phyloP scores from a whole-genome alignment of 2,329 filamentous ascomycete genomes.

The Orbilia ellipsospora region DNA sequence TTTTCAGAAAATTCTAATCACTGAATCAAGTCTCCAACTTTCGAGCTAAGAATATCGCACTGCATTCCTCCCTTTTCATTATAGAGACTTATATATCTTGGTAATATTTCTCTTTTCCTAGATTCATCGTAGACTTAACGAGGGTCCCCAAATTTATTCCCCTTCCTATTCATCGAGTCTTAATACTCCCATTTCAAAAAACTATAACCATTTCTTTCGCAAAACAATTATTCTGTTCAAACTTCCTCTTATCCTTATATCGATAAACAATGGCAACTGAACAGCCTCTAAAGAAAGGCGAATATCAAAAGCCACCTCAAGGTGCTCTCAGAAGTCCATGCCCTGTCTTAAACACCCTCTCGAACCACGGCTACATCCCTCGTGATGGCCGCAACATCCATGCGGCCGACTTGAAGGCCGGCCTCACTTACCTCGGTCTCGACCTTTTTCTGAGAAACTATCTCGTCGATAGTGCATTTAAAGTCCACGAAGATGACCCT shows the following conservation, averaged over 20 bases:
- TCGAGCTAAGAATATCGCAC: slow-evolving; percentile 12
- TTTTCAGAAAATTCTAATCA: slow-evolving; percentile 6
- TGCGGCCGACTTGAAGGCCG: slow-evolving; percentile 12
- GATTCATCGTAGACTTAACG: slow-evolving; percentile 6
- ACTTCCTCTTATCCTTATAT: slow-evolving; percentile 4
- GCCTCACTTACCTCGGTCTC: slow-evolving; percentile 6
- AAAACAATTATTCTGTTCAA: slow-evolving; percentile 5
- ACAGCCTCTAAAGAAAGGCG: slow-evolving; percentile 16
- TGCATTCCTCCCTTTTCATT: background rate
- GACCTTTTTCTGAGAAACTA: slow-evolving; percentile 5
- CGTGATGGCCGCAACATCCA: slow-evolving; percentile 23
- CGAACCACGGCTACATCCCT: slow-evolving; percentile 25
- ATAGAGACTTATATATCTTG: slow-evolving; percentile 13
- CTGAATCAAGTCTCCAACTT: background rate
- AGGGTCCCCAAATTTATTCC: background rate
- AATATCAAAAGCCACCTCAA: slow-evolving; percentile 12
- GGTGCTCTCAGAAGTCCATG: slow-evolving; percentile 19
- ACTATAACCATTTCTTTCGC: slow-evolving; percentile 8
- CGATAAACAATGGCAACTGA: slow-evolving; percentile 11
- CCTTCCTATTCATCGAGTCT: background rate
- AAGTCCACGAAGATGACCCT: slow-evolving; percentile 14
- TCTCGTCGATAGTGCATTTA: slow-evolving; percentile 14
- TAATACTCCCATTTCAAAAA: background rate
- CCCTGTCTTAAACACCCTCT: slow-evolving; percentile 16
- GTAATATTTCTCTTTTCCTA: slow-evolving; percentile 18